A percentile compares a stretch with the other conserved stretches of the same genome.
phyloP scores from a whole-genome alignment of 768 basidiomycete species.

The Phlebiopsis flavidoalba region DNA sequence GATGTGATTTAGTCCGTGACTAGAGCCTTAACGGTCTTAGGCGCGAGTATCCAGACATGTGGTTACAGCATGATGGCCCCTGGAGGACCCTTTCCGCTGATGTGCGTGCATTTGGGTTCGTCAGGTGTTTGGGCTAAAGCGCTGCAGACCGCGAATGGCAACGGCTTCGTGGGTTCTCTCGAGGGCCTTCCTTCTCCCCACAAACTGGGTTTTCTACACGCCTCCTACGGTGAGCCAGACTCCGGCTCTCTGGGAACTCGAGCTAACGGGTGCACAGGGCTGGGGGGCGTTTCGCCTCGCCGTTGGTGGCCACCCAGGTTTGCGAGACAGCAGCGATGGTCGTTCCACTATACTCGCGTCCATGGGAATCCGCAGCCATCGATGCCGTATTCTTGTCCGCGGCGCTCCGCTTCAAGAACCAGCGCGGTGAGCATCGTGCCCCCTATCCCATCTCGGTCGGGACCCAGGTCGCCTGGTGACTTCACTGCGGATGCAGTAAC shows the following conservation, averaged over 20 bases:
- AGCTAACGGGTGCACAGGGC: constrained; percentile 19
- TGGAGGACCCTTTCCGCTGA: constrained; percentile 59
- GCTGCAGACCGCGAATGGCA: constrained; percentile 63
- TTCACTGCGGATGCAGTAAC: constrained; percentile 11
- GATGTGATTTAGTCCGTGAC: too few species aligned
- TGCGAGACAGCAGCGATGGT: constrained; percentile 32
- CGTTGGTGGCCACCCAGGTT: constrained; percentile 54
- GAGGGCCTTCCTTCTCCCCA: constrained; percentile 41
- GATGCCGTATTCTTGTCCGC: constrained; percentile 13
- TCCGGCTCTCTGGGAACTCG: background rate
- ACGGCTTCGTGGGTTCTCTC: constrained; percentile 61
- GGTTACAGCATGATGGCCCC: constrained; percentile 51
- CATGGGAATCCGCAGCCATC: constrained; percentile 16
- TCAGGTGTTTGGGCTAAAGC: constrained; percentile 45
- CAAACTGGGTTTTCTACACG: constrained; percentile 68
- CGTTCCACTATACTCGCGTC: constrained; percentile 40
- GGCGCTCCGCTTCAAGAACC: constrained; percentile 24
- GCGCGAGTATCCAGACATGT: constrained; percentile 45
- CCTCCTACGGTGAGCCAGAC: constrained; percentile 48
- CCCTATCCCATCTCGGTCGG: background rate
- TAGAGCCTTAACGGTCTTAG: constrained; percentile 16
- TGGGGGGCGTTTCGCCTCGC: constrained; percentile 46
- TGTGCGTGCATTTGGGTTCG: constrained; percentile 42
- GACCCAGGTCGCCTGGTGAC: background rate
- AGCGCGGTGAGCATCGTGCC: constrained; percentile 23